A percentile compares a stretch with the other conserved stretches of the same genome.
phyloP scores from a whole-genome alignment of 352 stramenopile species.

The Nothophytophthora sp. region DNA sequence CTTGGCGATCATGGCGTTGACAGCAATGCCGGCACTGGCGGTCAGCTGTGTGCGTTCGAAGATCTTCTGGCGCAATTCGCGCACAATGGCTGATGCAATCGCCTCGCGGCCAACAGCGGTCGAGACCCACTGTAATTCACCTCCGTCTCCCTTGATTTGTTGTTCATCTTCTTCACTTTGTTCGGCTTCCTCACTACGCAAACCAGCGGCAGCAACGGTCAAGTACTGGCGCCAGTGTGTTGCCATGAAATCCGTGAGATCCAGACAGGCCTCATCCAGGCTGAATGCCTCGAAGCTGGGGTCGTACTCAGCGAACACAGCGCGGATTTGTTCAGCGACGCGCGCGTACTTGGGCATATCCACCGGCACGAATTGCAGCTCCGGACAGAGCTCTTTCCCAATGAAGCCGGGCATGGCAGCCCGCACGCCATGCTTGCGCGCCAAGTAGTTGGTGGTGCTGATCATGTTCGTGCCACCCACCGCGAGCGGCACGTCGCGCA shows the following conservation, averaged over 20 bases:
- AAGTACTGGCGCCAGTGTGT: conserved; percentile 59
- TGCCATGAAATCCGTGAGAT: conserved; percentile 92
- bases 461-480: conserved; percentile 95
- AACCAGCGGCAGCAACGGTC: conserved; percentile 3
- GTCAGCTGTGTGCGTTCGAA: conserved; percentile 90
- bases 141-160: conserved; percentile 15
- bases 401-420: conserved; percentile 97
- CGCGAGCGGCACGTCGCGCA: conserved; percentile 89
- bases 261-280: conserved; percentile 95
- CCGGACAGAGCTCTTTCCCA: conserved; percentile 92
- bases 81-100: conserved; percentile 65
- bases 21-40: conserved; percentile 92
- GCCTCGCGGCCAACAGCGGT: conserved; percentile 17
- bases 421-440: conserved; percentile 93
- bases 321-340: conserved; percentile 70
- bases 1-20: conserved; percentile 94
- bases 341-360: conserved; percentile 93
- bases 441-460: conserved; percentile 95
- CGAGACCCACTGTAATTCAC: conserved; percentile 3
- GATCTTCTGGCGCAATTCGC: conserved; percentile 87
- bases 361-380: conserved; percentile 91
- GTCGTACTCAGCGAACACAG: conserved; percentile 94
- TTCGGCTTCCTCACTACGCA: too few species aligned
- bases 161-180: background rate
- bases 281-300: conserved; percentile 90